phyloP scores from a whole-genome alignment of 2,329 filamentous ascomycete genomes.

The Coleophoma eucalyptorum region DNA sequence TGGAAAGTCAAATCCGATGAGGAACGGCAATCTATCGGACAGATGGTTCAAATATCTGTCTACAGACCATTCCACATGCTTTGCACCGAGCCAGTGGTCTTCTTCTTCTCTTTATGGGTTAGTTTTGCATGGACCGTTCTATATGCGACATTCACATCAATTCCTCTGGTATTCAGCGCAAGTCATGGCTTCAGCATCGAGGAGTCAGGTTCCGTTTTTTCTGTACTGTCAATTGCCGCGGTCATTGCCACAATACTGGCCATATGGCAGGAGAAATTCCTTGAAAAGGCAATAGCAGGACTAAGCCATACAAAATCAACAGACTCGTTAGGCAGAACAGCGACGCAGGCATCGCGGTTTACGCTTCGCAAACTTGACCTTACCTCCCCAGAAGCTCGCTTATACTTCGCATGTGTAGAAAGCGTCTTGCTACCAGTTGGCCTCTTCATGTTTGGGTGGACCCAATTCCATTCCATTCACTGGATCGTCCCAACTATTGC shows the following conservation, averaged over 20 bases:
- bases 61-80: constrained; percentile 76
- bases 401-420: constrained; percentile 81
- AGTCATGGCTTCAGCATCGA: constrained; percentile 66
- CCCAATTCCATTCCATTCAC: constrained; percentile 54
- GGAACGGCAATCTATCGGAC: constrained; percentile 61
- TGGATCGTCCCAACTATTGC: constrained; percentile 72
- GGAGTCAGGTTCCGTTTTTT: constrained; percentile 69
- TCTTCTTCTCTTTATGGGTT: constrained; percentile 87
- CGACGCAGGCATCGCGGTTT: background rate
- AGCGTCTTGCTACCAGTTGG: constrained; percentile 73
- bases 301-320: constrained; percentile 7
- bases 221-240: constrained; percentile 65
- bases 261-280: constrained; percentile 68
- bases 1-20: constrained; percentile 82
- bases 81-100: constrained; percentile 73
- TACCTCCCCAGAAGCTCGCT: constrained; percentile 65
- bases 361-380: constrained; percentile 12
- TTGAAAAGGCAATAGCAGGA: constrained; percentile 40
- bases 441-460: constrained; percentile 78
- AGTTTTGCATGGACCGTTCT: constrained; percentile 87
- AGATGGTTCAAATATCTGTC: constrained; percentile 71
- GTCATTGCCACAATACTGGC: constrained; percentile 64
- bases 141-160: constrained; percentile 78
- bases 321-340: background rate
- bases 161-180: constrained; percentile 71